A percentile compares a stretch with the other conserved stretches of the same genome.
Conservation (phyloP, 2,329 filamentous ascomycete species). For the Tolypocladium tundrense region DNA sequence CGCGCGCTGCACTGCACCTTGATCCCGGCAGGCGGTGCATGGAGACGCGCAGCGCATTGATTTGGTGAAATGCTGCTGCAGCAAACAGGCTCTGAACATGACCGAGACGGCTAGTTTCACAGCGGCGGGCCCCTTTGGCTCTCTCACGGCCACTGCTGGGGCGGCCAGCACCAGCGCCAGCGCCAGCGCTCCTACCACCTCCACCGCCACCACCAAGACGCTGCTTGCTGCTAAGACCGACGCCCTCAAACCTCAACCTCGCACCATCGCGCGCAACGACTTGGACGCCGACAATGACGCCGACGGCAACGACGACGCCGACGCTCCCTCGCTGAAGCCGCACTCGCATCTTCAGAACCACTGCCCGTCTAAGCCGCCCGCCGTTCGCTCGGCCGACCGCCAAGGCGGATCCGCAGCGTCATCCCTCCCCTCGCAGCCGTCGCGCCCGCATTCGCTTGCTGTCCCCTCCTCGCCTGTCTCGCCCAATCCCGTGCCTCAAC, state of each 20-base stretch:
- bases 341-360: background rate
- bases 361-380: slow-evolving; percentile 13
- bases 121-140: slow-evolving; percentile 14
- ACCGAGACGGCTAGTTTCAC: slow-evolving; percentile 17
- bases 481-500: slow-evolving; percentile 15
- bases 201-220: slow-evolving; percentile 4
- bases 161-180: slow-evolving; percentile 4
- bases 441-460: slow-evolving; percentile 1
- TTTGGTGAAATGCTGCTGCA: background rate
- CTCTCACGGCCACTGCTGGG: slow-evolving; percentile 1
- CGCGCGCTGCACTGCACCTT: background rate
- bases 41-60: background rate
- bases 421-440: slow-evolving; percentile 8
- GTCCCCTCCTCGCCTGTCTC: slow-evolving; percentile 12
- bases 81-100: slow-evolving; percentile 7
- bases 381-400: slow-evolving; percentile 43
- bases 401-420: slow-evolving; percentile 17
- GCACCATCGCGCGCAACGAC: background rate
- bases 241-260: background rate
- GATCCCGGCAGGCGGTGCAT: background rate
- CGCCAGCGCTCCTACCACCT: slow-evolving; percentile 3
- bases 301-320: background rate
- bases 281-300: slow-evolving; percentile 10
- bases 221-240: background rate
- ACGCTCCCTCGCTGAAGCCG: background rate